phyloP scores from a whole-genome alignment of 2,329 filamentous ascomycete species.

The Ceratocystis smalleyi region DNA sequence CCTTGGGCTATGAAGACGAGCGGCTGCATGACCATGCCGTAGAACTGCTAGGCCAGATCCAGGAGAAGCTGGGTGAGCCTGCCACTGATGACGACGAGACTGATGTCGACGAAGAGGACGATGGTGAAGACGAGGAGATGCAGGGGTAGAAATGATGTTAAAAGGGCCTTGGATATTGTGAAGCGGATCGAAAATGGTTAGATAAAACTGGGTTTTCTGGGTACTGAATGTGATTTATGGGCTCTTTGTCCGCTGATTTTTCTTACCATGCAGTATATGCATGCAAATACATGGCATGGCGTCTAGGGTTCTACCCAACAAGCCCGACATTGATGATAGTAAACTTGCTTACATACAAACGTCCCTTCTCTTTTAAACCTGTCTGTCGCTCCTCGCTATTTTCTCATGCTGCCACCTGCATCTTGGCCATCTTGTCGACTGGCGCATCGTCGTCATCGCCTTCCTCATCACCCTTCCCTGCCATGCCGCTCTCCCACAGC shows the following conservation, averaged over 20 bases:
- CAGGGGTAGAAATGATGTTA: slow-evolving; percentile 23
- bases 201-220: slow-evolving; percentile 6
- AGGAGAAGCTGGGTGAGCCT: slow-evolving; percentile 45
- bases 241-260: background rate
- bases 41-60: slow-evolving; percentile 51
- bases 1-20: slow-evolving; percentile 75
- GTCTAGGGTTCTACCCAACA: background rate
- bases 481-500: slow-evolving; percentile 63
- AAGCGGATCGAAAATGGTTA: slow-evolving; percentile 5
- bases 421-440: slow-evolving; percentile 46
- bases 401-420: slow-evolving; percentile 47
- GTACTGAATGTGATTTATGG: background rate
- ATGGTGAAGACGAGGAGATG: slow-evolving; percentile 45
- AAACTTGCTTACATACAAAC: slow-evolving; percentile 6
- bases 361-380: background rate
- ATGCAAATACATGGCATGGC: background rate
- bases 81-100: slow-evolving; percentile 42
- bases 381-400: background rate
- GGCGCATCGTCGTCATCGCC: slow-evolving; percentile 48
- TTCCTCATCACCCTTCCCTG: slow-evolving; percentile 48
- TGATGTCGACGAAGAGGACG: slow-evolving; percentile 34
- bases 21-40: slow-evolving; percentile 57
- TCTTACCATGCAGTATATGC: background rate
- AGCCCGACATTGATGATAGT: background rate
- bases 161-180: background rate